Percentiles rank a stretch among this genome's conserved stretches.
Conservation (phyloP, 2,329 filamentous ascomycete genomes). For the Ascocoryne sarcoides region DNA sequence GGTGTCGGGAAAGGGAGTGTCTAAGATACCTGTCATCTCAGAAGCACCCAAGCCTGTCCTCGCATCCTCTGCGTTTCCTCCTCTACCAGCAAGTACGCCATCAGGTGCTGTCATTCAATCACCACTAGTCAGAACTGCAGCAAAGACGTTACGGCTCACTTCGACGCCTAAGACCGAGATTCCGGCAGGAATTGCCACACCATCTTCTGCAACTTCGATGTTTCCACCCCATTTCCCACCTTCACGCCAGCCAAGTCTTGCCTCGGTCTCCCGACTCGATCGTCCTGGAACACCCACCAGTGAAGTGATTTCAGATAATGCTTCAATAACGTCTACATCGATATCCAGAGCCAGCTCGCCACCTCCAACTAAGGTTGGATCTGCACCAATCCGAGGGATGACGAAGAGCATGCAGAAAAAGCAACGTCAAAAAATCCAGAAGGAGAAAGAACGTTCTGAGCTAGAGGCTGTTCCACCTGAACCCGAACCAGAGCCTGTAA, state of each 20-base stretch:
- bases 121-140: constrained; percentile 41
- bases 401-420: constrained; percentile 77
- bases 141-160: constrained; percentile 63
- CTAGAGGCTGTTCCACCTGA: constrained; percentile 41
- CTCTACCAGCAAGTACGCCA: constrained; percentile 38
- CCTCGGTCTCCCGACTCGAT: constrained; percentile 37
- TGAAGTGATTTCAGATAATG: constrained; percentile 68
- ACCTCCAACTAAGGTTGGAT: constrained; percentile 56
- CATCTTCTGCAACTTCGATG: constrained; percentile 28
- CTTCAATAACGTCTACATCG: constrained; percentile 64
- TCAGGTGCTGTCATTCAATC: constrained; percentile 44
- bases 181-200: constrained; percentile 29
- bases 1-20: constrained; percentile 34
- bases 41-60: constrained; percentile 16
- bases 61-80: constrained; percentile 38
- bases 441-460: constrained; percentile 52
- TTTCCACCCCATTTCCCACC: constrained; percentile 33
- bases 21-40: constrained; percentile 8
- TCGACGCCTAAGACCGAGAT: constrained; percentile 55
- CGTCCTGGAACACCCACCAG: constrained; percentile 66
- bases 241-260: constrained; percentile 42
- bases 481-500: constrained; percentile 35
- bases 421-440: constrained; percentile 58
- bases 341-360: constrained; percentile 66
- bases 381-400: constrained; percentile 57